Conservation (phyloP, 345 rosid genomes). For the Arabidopsis thaliana region TAIR10.1 NC_003070.9:23732001-23732500, state of each 20-base stretch:
- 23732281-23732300: conserved; percentile 82
- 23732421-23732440: not conserved
- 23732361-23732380: not conserved
- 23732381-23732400: not conserved
- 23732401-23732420: not conserved
- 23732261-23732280: conserved; percentile 92
- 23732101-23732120: conserved; percentile 83
- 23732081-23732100: conserved; percentile 73
- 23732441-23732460: conserved; percentile 28
- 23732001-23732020: conserved; percentile 16
- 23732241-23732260: conserved; percentile 40
- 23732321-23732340: conserved; percentile 76
- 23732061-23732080: conserved; percentile 83
- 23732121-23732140: conserved; percentile 70
- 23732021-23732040: conserved; percentile 50
- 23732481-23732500: conserved; percentile 71
- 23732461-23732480: conserved; percentile 76
- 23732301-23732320: conserved; percentile 75
- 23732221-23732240: conserved; percentile 3
- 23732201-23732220: conserved; percentile 13
- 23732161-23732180: conserved; percentile 15
- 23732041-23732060: conserved; percentile 76
- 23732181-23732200: conserved; percentile 24
- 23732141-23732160: conserved; percentile 25
- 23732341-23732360: conserved; percentile 51